Base-by-base conservation (phyloP, 2,329 filamentous ascomycete species). In the Alternaria infectoria region DNA sequence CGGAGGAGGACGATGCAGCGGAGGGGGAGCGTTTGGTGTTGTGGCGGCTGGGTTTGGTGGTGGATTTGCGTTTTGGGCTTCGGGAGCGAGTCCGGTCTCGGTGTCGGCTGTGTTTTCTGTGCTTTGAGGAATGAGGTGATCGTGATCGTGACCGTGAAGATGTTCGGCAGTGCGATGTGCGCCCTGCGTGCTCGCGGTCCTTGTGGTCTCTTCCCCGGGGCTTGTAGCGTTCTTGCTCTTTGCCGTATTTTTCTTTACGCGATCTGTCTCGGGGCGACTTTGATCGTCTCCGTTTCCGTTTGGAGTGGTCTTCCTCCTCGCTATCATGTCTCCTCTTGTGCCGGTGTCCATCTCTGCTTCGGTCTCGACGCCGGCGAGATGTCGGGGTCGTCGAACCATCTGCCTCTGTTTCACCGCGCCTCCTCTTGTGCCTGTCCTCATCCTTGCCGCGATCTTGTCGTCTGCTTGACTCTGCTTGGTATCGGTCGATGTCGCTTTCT, bases 1-100 rank as follows among this genome's bases (percentile, higher is more conserved):
- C 92, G 0, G 91, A 93, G 43, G 91, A 93, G 44, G 81, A 80
- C 3, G 75, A 79, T n/a, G 60, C 71, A 36, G 62, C 57, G 3
- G 67, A 60, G 23, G 61, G 49, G 15, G 72, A 64, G 28, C 61
- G 68, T 54, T 32, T 65, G 36, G 47, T 57, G 9, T 51, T 19
- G 13, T 54, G 56, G 11, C 30, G 23, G 13, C 49, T 46, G 12
- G 51, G 40, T 47, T 56, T 51, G 12, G 30, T 12, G n/a, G 8
- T 8, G 49, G 21, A 15, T 10, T 26, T 51, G 40, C 46, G 45
- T 13, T 30, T 46, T 25, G 50, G 52, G 19, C 36, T 57, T 10
- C 10, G 66, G 30, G 70, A 73, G n/a, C 57, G 68, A 23, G 66
- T 64, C 10, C 58, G 64, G n/a, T 62, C 52, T 52, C 59, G 64